Percentiles rank a stretch among this genome's conserved stretches.
Conservation (phyloP, 225 moss, liverwort and hornwort species). For the Sphagnum tenellum region DNA sequence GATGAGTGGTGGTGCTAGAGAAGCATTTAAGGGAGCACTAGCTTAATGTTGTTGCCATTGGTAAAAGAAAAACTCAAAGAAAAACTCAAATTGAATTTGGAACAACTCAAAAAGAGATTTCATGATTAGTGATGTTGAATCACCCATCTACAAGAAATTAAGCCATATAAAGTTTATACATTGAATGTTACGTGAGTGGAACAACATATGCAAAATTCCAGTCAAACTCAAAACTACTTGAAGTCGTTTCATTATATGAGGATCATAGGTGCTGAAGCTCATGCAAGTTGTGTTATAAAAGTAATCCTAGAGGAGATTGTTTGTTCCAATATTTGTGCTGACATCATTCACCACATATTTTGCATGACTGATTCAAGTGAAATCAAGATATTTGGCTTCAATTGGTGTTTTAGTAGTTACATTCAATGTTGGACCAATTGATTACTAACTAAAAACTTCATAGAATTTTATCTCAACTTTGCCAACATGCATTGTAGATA, state of each 20-base stretch:
- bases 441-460: slow-evolving; percentile 41
- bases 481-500: slow-evolving; percentile 33
- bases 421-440: slow-evolving; percentile 32
- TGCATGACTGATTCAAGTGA: slow-evolving; percentile 50
- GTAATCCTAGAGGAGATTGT: slow-evolving; percentile 64
- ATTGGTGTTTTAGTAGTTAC: slow-evolving; percentile 20
- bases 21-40: no score
- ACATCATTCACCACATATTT: slow-evolving; percentile 60
- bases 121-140: no score
- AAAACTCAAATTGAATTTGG: no score
- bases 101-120: no score
- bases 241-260: slow-evolving; percentile 31
- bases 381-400: slow-evolving; percentile 35
- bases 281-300: slow-evolving; percentile 43
- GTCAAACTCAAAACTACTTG: slow-evolving; percentile 52
- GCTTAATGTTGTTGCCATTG: no score
- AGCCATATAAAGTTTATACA: no score
- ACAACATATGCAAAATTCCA: slow-evolving; percentile 32
- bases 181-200: neutral
- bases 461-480: slow-evolving; percentile 41
- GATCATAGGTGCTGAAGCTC: slow-evolving; percentile 53
- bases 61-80: no score
- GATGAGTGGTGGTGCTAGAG: no score
- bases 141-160: no score
- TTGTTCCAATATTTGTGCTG: slow-evolving; percentile 56